Conservation (phyloP, 164 flowering plant genomes). For the Stephania japonica region DNA sequence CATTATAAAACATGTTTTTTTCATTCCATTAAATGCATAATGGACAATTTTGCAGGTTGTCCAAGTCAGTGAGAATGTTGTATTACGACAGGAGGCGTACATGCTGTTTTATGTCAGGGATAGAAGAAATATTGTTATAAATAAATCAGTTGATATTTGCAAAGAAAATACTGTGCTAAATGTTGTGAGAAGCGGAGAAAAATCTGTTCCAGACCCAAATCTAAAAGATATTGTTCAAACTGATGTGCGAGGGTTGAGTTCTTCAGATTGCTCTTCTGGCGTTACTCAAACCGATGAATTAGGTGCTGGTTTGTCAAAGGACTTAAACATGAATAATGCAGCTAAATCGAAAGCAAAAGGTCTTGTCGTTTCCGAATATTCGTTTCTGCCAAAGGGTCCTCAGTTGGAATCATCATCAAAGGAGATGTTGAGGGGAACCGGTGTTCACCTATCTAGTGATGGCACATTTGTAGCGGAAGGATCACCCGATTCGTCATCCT, state of each 20-base stretch:
- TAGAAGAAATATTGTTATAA: slow-evolving; percentile 33
- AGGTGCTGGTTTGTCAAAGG: slow-evolving; percentile 14
- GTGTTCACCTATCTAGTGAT: slow-evolving; percentile 6
- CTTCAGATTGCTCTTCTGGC: slow-evolving; percentile 16
- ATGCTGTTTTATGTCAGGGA: slow-evolving; percentile 92
- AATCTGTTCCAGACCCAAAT: slow-evolving; percentile 11
- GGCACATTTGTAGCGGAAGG: not conserved
- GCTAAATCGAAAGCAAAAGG: slow-evolving; percentile 15
- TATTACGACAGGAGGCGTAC: slow-evolving; percentile 88
- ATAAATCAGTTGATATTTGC: slow-evolving; percentile 33
- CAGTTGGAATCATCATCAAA: slow-evolving; percentile 11
- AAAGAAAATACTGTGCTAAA: slow-evolving; percentile 32
- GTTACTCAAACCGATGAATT: slow-evolving; percentile 8
- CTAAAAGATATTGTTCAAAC: slow-evolving; percentile 24
- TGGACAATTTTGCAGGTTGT: slow-evolving; percentile 43
- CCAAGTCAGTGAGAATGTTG: slow-evolving; percentile 64
- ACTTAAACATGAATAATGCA: slow-evolving; percentile 14
- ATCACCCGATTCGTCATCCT: slow-evolving; percentile 7
- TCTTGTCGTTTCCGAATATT: slow-evolving; percentile 5
- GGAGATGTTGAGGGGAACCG: slow-evolving; percentile 9
- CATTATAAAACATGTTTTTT: not conserved
- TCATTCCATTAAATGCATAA: not conserved
- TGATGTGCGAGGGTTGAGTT: slow-evolving; percentile 21
- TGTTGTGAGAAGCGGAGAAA: slow-evolving; percentile 19
- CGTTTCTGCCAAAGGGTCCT: slow-evolving; percentile 7